phyloP scores from a whole-genome alignment of 805 yeast genomes.

The Teunomyces pallodes region DNA sequence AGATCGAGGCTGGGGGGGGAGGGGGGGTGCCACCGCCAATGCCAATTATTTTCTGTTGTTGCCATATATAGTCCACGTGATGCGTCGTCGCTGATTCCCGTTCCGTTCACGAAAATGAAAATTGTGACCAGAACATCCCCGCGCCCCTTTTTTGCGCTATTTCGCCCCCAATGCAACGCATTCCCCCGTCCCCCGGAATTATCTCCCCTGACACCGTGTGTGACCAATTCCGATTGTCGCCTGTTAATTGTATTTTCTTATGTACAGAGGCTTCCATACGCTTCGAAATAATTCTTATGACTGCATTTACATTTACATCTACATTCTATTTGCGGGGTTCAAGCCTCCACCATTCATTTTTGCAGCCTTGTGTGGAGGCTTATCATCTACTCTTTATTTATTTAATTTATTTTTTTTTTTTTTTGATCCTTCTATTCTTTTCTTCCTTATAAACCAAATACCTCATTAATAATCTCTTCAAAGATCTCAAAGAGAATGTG shows the following conservation, averaged over 20 bases:
- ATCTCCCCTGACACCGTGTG: too few relatives aligned
- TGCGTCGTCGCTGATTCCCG: not conserved
- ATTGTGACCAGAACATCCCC: not conserved
- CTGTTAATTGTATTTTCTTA: not conserved
- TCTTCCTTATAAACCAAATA: slow-evolving; percentile 24
- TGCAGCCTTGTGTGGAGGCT: too few relatives aligned
- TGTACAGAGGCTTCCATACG: too few relatives aligned
- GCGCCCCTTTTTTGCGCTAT: not conserved
- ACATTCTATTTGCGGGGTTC: too few relatives aligned
- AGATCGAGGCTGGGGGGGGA: not conserved
- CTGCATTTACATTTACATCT: too few relatives aligned
- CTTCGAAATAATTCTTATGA: too few relatives aligned
- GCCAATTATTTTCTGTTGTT: too few relatives aligned
- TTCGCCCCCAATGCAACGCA: not conserved
- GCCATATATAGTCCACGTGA: not conserved
- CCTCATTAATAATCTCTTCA: slow-evolving; percentile 53
- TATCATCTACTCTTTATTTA: too few relatives aligned
- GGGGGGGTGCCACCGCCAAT: not conserved
- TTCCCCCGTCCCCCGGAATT: too few relatives aligned
- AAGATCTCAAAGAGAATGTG: slow-evolving; percentile 59
- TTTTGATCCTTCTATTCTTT: too few relatives aligned
- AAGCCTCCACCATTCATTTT: too few relatives aligned
- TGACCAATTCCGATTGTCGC: not conserved
- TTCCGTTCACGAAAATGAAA: not conserved
- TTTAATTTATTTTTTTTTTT: too few relatives aligned